These are phyloP conservation scores for Fusarium sp. DNA, from an alignment of 2,329 filamentous ascomycete genomes.

Conservation along the genomic window DNA sequence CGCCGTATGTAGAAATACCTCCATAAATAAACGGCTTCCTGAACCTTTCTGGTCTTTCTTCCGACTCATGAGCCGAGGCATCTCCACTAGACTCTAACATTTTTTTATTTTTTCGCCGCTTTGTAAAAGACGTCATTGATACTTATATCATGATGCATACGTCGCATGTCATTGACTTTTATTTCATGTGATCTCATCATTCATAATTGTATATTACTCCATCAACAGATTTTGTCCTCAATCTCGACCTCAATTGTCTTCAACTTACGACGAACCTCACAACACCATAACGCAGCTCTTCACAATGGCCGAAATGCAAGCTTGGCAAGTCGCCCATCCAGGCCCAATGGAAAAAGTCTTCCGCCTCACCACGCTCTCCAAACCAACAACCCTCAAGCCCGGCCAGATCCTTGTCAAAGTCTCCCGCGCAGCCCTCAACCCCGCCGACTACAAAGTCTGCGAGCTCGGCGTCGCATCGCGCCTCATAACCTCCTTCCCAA, in stretches of 20 bases:
- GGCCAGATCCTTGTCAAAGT: constrained; percentile 56
- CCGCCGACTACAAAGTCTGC: constrained; percentile 60
- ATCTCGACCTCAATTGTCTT: not conserved
- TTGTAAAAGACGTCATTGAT: constrained; percentile 25
- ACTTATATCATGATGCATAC: not conserved
- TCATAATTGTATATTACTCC: not conserved
- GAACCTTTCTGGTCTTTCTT: not conserved
- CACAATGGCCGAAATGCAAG: constrained; percentile 39
- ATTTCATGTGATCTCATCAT: not conserved
- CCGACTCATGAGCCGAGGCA: constrained; percentile 7
- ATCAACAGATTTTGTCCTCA: not conserved
- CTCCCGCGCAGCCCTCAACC: constrained; percentile 56
- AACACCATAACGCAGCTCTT: not conserved
- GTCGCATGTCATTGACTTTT: not conserved
- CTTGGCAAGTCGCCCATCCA: constrained; percentile 42
- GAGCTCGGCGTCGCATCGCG: constrained; percentile 53
- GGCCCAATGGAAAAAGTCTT: constrained; percentile 41
- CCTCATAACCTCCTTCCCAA: constrained; percentile 48
- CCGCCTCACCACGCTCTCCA: constrained; percentile 27
- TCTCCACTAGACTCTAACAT: constrained; percentile 21
- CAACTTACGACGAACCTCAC: not conserved
- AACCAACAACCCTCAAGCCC: constrained; percentile 35
- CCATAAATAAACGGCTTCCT: not conserved
- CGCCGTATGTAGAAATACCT: not conserved
- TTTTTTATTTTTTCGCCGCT: not conserved